A percentile compares a stretch with the other conserved stretches of the same genome.
Evolutionary conservation across 2,329 filamentous ascomycete species (phyloP).

Genomic region (Phialocephala subalpina): DNA sequence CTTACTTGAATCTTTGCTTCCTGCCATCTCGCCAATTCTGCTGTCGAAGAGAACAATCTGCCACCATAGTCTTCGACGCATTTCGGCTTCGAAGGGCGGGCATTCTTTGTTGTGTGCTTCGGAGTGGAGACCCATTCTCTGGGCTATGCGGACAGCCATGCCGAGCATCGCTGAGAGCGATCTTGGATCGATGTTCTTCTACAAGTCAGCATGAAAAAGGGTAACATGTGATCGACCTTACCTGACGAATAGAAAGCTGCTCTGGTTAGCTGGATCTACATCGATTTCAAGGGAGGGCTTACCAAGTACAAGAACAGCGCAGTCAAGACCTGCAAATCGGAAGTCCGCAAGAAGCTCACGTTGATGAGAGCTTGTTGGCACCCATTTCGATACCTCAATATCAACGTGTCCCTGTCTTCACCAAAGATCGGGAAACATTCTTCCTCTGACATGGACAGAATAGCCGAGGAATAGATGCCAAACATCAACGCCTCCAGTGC

Average conservation of each 20-base stretch:
- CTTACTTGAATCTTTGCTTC: conserved; percentile 3
- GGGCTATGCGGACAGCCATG: conserved; percentile 59
- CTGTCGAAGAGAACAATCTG: conserved; percentile 50
- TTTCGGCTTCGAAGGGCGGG: conserved; percentile 70
- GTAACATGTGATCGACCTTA: not conserved
- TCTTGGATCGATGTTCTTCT: conserved; percentile 58
- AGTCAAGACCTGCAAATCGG: not conserved
- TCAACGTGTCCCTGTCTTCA: conserved; percentile 2
- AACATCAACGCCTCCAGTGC: conserved; percentile 55
- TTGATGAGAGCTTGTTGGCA: conserved; percentile 53
- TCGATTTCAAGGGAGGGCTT: not conserved
- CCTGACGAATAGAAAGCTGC: conserved; percentile 2
- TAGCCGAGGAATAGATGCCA: conserved; percentile 59
- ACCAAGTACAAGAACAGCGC: conserved; percentile 4
- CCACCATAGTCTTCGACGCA: conserved; percentile 73
- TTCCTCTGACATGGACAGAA: conserved; percentile 45
- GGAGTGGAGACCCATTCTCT: conserved; percentile 64
- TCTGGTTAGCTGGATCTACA: not conserved
- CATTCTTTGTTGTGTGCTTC: conserved; percentile 61
- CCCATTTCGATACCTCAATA: conserved; percentile 8
- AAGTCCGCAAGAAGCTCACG: not conserved
- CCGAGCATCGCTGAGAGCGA: conserved; percentile 65
- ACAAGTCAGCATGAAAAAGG: not conserved
- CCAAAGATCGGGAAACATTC: conserved; percentile 10
- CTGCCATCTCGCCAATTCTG: not conserved